Percentiles rank a stretch among this genome's conserved stretches.
phyloP scores from a whole-genome alignment of 257 asterid species.

The Jasminum sambac region DNA sequence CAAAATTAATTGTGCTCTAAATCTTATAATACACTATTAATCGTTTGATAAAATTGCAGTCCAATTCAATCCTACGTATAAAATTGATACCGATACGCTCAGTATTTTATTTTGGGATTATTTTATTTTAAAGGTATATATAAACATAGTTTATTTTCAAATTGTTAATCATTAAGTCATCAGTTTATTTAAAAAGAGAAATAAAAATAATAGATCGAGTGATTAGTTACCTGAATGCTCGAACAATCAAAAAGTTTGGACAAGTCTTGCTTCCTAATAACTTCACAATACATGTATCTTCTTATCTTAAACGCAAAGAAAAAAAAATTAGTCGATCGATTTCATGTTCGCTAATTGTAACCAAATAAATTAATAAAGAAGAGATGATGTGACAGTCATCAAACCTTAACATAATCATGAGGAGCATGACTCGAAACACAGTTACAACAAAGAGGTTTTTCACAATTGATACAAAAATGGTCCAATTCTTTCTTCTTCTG shows the following conservation, averaged over 20 bases:
- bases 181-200: too few relatives aligned
- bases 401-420: not conserved
- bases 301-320: not conserved
- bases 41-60: too few relatives aligned
- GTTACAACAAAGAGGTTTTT: conserved; percentile 2
- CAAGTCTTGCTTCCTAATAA: conserved; percentile 6
- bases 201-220: too few relatives aligned
- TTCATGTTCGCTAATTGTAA: not conserved
- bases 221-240: conserved; percentile 13
- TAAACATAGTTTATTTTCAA: too few relatives aligned
- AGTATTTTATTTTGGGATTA: too few relatives aligned
- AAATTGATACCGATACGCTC: too few relatives aligned
- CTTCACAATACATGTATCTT: conserved; percentile 21
- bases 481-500: conserved; percentile 15
- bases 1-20: too few relatives aligned
- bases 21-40: too few relatives aligned
- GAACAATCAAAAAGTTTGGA: conserved; percentile 11
- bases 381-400: not conserved
- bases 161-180: too few relatives aligned
- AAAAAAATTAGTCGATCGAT: not conserved
- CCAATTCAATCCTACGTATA: too few relatives aligned
- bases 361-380: not conserved
- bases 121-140: too few relatives aligned
- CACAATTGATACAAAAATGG: conserved; percentile 11
- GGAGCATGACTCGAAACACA: conserved; percentile 4